Evolutionary conservation across 1,284 basidiomycete species (phyloP), one percentile per base, ranked within the genome.

Genomic region (Anthracocystis panici-leucophaei): DNA sequence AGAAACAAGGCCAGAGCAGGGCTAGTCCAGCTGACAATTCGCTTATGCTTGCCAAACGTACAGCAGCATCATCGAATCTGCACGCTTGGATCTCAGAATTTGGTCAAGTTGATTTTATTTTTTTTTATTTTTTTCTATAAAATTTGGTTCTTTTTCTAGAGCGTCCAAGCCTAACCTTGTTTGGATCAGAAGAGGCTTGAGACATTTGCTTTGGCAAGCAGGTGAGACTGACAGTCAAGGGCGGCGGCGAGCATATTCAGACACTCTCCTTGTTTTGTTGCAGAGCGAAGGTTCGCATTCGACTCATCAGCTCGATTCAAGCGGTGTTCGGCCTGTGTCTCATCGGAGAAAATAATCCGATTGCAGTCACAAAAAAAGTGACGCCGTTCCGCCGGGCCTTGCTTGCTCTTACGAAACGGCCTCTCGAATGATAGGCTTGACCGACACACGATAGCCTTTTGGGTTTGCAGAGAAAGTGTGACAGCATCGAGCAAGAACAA

Each of bases 41-140:
- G 67, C 67, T 70, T 70, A 54, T 4, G 12, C 44, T 9, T 16
- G 27, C 20, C 12, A 31, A 25, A 59, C 59, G 67, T 53, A 70
- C 67, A 21, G 45, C 29, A 16, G 33, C 67, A 70, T 65, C 67
- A 70, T 70, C 61, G 53, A 64, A 57, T 48, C 49, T 52, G 57
- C 40, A 51, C 12, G 23, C 27, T 23, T 50, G 38, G 7, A 33
- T 33, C 54, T 35, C 7, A 46, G 11, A 2, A 2, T 38, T 38
- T 38, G 35, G 27, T 27, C 27, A 27, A 7, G 3, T 27, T 27
- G 12, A 41, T 12, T 35, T n/a, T 16, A 2, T 52, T 40, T 40
- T 41, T 41, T 27, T 16, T 21, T 38, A 35, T 20, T 40, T 53
- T 53, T 16, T 42, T 55, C 12, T 2, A 20, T 12, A 23, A 33